Evolutionary conservation across 2,329 filamentous ascomycete genomes (phyloP).

Genomic region (Fusarium vanettenii): DNA sequence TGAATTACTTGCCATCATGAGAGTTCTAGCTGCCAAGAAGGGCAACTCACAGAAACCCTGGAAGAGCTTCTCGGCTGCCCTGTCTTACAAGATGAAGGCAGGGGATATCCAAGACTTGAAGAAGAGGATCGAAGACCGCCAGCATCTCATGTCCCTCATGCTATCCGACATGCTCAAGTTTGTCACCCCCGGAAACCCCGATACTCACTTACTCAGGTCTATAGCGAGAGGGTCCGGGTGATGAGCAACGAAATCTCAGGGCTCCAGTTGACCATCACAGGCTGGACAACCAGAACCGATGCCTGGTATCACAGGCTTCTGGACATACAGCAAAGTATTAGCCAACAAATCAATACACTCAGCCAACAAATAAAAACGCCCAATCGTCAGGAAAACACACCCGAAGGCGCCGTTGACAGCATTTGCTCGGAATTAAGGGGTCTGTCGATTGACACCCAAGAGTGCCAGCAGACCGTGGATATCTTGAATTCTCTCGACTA

Average conservation of each 20-base stretch:
- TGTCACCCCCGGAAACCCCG: rapidly evolving
- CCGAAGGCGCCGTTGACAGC: not conserved
- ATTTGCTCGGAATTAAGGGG: not conserved
- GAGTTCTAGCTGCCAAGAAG: not conserved
- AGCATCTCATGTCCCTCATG: not conserved
- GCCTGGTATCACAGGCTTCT: not conserved
- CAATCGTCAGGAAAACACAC: not conserved
- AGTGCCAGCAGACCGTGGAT: not conserved
- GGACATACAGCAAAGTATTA: not conserved
- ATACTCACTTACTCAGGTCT: not conserved
- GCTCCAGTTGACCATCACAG: not conserved
- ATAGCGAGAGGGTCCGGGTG: not conserved
- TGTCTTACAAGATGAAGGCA: not conserved
- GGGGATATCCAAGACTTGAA: not conserved
- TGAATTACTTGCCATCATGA: not conserved
- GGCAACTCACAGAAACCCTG: rapidly evolving
- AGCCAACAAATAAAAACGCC: not conserved
- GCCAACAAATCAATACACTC: not conserved
- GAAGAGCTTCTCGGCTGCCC: not conserved
- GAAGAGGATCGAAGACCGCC: not conserved
- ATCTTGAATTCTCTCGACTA: not conserved
- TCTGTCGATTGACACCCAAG: not conserved
- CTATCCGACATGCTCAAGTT: not conserved
- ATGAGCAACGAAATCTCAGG: not conserved
- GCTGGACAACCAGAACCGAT: not conserved